Evolutionary conservation across 495 filamentous ascomycete genomes (phyloP).

Genomic region (Parmelia sp.): DNA sequence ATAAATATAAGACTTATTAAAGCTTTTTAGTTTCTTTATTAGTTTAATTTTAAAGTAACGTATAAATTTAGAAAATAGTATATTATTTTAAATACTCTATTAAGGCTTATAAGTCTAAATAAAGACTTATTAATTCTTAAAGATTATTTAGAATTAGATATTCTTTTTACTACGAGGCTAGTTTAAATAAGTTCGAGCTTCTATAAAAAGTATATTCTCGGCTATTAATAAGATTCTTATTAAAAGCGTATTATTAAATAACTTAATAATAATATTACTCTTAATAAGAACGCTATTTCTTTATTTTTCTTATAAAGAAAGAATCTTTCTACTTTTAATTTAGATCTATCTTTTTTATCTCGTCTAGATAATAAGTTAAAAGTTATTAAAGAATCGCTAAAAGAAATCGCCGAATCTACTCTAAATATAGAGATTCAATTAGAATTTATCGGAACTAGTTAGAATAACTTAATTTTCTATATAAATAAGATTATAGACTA

Average conservation of each 20-base stretch:
- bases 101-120: no score
- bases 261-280: background rate
- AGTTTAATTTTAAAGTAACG: no score
- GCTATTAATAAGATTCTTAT: background rate
- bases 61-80: no score
- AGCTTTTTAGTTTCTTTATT: no score
- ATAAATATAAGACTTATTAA: no score
- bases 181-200: conserved; percentile 3
- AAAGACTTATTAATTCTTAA: no score
- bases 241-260: background rate
- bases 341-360: background rate
- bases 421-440: no score
- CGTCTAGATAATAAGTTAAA: no score
- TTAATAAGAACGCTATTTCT: background rate
- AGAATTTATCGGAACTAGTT: background rate
- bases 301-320: background rate
- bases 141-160: background rate
- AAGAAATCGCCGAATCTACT: no score
- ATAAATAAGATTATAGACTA: background rate
- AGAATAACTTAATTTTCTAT: conserved; percentile 1
- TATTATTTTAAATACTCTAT: no score
- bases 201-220: background rate
- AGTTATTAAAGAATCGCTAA: no score
- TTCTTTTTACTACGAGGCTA: background rate
- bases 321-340: background rate